Base-by-base conservation (phyloP, 805 yeast species). In the Starmerella stigmatis region DNA sequence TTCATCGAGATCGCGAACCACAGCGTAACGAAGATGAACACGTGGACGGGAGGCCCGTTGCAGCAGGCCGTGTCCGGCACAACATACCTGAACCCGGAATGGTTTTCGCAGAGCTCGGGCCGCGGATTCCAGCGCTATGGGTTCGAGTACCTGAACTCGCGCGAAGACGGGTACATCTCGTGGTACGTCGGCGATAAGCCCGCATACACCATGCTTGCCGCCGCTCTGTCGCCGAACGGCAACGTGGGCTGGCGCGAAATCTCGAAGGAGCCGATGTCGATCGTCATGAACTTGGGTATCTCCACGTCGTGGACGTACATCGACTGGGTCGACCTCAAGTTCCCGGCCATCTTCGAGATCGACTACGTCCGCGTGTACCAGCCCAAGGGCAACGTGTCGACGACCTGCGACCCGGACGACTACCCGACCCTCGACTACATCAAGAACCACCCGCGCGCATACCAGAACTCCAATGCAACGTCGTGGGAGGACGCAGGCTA, bases 331-430 rank as follows among this genome's bases (percentile, higher is more conserved):
- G 61, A 60, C 17, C 68, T 86, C 48, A 65, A 65, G 37, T 89
- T 89, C 74, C 98, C 98, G 2, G 74, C 74, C 12, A 71, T 74
- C 1, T 69, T 88, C 78, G 68, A 75, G 46, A 66, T 89, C 36
- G 96, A 89, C 62, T 84, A 81, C 57, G 94, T 89, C 27, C 76
- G 98, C 57, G 59, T 89, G n/a, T 89, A 92, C 64, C 98, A 89
- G 67, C 95, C 95, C 2, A 59, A 68, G 29, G 78, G 75, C 55
- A 64, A 70, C 10, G 63, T 70, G 25, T 73, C 75, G 13, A 45
- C 81, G 19, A 80, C 92, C 0, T 89, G 97, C 67, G 96, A 88
- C 60, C 97, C 98, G 0, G 65, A 57, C 0, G 94, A 75, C 59
- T 78, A 71, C 60, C 97, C 97, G 44, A 92, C 97, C 0, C 68